Evolutionary conservation across 2,329 filamentous ascomycete species (phyloP), one percentile per base, ranked within the genome.

Genomic region (Hypoxylon sp.): DNA sequence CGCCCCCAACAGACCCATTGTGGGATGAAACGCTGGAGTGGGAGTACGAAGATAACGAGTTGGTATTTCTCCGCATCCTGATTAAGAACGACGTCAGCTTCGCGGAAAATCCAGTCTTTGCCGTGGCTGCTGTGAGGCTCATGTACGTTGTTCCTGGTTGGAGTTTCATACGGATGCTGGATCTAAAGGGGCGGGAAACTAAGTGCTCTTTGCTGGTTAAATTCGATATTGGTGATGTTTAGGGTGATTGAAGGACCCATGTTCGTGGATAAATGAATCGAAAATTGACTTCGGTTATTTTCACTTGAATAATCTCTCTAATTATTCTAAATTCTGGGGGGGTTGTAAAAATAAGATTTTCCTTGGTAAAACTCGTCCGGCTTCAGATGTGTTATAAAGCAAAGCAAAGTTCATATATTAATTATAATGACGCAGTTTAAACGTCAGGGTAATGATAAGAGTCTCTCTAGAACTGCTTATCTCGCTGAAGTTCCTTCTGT

Each of bases 71-170:
- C 71, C 82, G 90, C 0, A 83, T 92, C 65, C 80, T 91, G 46
- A 83, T 92, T 79, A 92, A 92, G 82, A 89, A 86, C 70, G 90
- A 92, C 65, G 88, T 90, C 65, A 84, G 83, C 68, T 92, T 88
- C 77, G 80, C 87, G 0, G 80, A 80, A 48, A 92, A 92, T 70
- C 88, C 89, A 0, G 85, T 89, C 57, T 85, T 91, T 68, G 87
- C 86, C 0, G 88, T 90, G 1, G 82, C 86, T 0, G 86, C 89
- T 0, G 84, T 92, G n/a, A 79, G 90, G 47, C 72, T 92, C 29
- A 69, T 83, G 63, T 91, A 91, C 75, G 82, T 84, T 2, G 78
- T 80, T 5, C 80, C 83, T 0, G 88, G 85, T 0, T 92, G 90
- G 90, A 84, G 79, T 3, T 91, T 92, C 63, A 83, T 92, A 42